These are phyloP conservation scores for Acer yangbiense DNA, from an alignment of 345 rosid genomes.

Conservation along the genomic window DNA sequence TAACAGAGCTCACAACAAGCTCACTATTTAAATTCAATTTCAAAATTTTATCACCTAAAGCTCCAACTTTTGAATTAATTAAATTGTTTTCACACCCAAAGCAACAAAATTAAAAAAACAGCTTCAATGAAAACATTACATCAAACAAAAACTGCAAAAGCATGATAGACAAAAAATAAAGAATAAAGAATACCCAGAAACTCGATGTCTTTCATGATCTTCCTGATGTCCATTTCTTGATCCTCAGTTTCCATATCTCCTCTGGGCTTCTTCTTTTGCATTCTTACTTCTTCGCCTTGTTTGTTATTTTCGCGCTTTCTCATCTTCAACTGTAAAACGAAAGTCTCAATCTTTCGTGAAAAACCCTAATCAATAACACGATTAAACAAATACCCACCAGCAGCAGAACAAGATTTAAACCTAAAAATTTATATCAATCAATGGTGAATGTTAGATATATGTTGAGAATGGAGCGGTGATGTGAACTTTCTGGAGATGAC, in stretches of 20 bases:
- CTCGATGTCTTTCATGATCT: slow-evolving; percentile 53
- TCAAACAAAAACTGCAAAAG: too few species aligned
- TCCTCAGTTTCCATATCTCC: slow-evolving; percentile 27
- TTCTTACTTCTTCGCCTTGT: background rate
- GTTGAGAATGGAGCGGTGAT: slow-evolving; percentile 72
- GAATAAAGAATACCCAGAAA: slow-evolving; percentile 32
- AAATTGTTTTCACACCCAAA: too few species aligned
- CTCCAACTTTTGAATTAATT: too few species aligned
- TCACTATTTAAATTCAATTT: too few species aligned
- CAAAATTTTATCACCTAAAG: too few species aligned
- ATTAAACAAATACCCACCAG: background rate
- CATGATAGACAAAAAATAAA: too few species aligned
- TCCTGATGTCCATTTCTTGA: slow-evolving; percentile 31
- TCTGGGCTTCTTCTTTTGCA: slow-evolving; percentile 34
- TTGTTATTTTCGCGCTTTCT: too few species aligned
- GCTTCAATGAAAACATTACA: too few species aligned
- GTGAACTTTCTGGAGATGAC: slow-evolving; percentile 60
- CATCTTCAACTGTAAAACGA: background rate
- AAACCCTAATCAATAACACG: slow-evolving; percentile 5
- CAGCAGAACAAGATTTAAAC: background rate
- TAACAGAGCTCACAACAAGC: background rate
- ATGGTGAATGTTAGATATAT: too few species aligned
- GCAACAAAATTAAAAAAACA: too few species aligned
- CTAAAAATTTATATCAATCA: too few species aligned
- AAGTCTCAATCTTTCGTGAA: background rate